These are phyloP conservation scores for Rosa chinensis DNA, from an alignment of 306 rosid genomes.

Conservation along the genomic window DNA sequence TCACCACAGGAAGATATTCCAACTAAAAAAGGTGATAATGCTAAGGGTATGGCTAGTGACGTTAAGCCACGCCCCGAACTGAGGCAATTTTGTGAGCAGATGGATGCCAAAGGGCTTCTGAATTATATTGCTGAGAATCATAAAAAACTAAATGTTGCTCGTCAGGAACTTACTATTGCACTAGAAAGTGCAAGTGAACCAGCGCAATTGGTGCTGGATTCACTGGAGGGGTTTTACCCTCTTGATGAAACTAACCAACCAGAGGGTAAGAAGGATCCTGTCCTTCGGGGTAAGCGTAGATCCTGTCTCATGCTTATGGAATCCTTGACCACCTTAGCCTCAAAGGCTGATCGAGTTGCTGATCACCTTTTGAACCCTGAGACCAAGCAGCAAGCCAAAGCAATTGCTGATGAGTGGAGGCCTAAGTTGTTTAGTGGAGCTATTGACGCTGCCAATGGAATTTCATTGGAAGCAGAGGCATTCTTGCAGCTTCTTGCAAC, in stretches of 20 bases:
- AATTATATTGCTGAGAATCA: constrained; percentile 53
- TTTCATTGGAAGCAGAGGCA: constrained; percentile 88
- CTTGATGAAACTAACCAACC: constrained; percentile 50
- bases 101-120: constrained; percentile 77
- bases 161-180: constrained; percentile 70
- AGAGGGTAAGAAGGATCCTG: constrained; percentile 55
- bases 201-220: constrained; percentile 73
- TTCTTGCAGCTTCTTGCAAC: constrained; percentile 77
- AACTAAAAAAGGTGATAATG: constrained; percentile 51
- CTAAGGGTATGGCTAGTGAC: constrained; percentile 54
- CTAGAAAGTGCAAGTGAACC: constrained; percentile 64
- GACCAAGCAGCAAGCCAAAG: constrained; percentile 88
- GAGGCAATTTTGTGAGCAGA: constrained; percentile 55
- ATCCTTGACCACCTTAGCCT: constrained; percentile 67
- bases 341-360: constrained; percentile 72
- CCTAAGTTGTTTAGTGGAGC: constrained; percentile 65
- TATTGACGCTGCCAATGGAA: constrained; percentile 85
- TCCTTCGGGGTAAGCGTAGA: constrained; percentile 72
- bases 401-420: constrained; percentile 90
- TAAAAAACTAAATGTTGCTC: constrained; percentile 40
- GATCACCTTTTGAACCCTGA: constrained; percentile 73
- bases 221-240: constrained; percentile 83
- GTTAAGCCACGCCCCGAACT: constrained; percentile 65
- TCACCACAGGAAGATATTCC: constrained; percentile 55
- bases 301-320: constrained; percentile 62